These are phyloP conservation scores for Phytophthora pluvialis DNA, from an alignment of 352 stramenopile genomes.

Conservation along the genomic window DNA sequence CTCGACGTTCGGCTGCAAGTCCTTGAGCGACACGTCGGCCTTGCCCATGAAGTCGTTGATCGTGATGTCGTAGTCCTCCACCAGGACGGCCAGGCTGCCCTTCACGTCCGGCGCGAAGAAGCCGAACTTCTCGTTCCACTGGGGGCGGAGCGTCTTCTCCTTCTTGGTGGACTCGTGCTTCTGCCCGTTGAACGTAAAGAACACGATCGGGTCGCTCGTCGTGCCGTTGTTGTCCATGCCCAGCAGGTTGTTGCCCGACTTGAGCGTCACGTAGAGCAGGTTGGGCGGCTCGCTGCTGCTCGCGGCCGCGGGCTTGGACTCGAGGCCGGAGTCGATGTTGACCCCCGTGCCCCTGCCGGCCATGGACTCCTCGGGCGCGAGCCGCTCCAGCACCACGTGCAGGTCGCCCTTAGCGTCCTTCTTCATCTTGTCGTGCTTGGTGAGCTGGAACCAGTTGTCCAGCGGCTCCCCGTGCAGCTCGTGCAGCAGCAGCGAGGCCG, in stretches of 20 bases:
- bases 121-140: constrained; percentile 86
- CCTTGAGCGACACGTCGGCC: constrained; percentile 57
- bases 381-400: constrained; percentile 53
- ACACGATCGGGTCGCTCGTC: constrained; percentile 89
- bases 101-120: constrained; percentile 72
- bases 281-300: constrained; percentile 55
- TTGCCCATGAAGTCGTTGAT: constrained; percentile 87
- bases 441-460: constrained; percentile 80
- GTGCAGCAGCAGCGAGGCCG: constrained; percentile 53
- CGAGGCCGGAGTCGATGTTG: constrained; percentile 26
- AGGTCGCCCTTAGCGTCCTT: constrained; percentile 71
- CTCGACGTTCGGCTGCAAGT: constrained; percentile 61
- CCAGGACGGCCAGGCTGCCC: constrained; percentile 53
- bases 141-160: constrained; percentile 68
- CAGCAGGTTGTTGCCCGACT: constrained; percentile 81
- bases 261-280: constrained; percentile 72
- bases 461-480: constrained; percentile 39
- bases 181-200: constrained; percentile 76
- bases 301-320: constrained; percentile 26
- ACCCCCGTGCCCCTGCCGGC: constrained; percentile 31
- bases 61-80: constrained; percentile 80
- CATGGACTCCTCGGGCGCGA: constrained; percentile 14
- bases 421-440: constrained; percentile 71
- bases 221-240: constrained; percentile 87
- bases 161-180: constrained; percentile 83